Evolutionary conservation across 768 basidiomycete species (phyloP), one percentile per base, ranked within the genome.

Genomic region (Hygrophorus pudorinus): DNA sequence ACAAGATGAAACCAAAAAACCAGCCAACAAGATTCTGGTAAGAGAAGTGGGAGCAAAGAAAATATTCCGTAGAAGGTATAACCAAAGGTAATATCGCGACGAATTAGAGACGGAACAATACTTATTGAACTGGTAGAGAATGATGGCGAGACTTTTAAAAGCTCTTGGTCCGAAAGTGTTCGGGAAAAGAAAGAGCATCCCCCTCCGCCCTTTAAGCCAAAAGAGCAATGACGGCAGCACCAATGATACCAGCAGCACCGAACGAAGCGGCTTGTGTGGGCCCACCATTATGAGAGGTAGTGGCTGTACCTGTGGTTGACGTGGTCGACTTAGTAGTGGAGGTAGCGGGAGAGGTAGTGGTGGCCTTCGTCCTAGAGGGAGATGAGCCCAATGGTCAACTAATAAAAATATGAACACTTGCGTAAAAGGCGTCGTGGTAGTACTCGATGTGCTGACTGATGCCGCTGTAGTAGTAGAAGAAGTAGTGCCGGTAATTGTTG

Each of bases 181-280:
- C 24, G 24, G 24, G 24, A 24, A 24, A 7, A 24, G 24, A 24
- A 24, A 24, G 24, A 24, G 24, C 24, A 24, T 24, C 24, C 24
- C 24, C 3, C 7, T 7, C 24, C 24, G 7, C 24, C 24, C 24
- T 24, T 71, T 62, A 71, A 20, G 61, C 62, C 38, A 71, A 49
- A 37, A 72, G 52, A 8, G 65, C 78, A 35, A 70, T 63, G 37
- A 66, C 49, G 33, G 67, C 71, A 39, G 72, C 65, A 28, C 65
- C 71, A 38, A 72, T 54, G 38, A 60, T 44, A 12, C 69, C 70
- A 41, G 63, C 63, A 37, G 68, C 57, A 24, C 74, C 75, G 10
- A 64, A 56, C 36, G 62, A 56, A 7, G 55, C 61, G 27, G 59
- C 45, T 17, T 66, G 50, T 11, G 59, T 50, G 12, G 57, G 47